Percentiles rank a stretch among this genome's conserved stretches.
These are phyloP conservation scores for Arthrocladium fulminans DNA, from an alignment of 2,329 filamentous ascomycete genomes.

Conservation along the genomic window DNA sequence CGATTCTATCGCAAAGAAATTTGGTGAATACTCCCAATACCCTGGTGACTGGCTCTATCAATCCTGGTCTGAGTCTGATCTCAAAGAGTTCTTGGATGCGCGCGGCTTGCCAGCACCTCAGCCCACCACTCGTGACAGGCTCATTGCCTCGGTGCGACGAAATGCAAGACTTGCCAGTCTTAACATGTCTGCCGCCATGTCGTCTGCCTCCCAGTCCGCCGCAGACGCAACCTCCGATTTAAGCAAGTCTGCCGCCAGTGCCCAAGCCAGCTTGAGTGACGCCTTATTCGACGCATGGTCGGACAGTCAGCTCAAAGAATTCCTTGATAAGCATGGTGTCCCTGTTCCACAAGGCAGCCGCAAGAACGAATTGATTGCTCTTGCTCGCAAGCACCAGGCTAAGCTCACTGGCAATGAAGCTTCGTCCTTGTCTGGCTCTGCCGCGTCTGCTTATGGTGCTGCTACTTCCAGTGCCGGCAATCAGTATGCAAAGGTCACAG, in stretches of 20 bases:
- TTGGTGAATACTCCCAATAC: slow-evolving; percentile 71
- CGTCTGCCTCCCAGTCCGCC: slow-evolving; percentile 49
- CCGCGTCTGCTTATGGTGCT: slow-evolving; percentile 36
- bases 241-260: slow-evolving; percentile 56
- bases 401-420: slow-evolving; percentile 55
- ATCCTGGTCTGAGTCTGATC: slow-evolving; percentile 82
- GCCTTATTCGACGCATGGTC: slow-evolving; percentile 83
- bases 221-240: slow-evolving; percentile 47
- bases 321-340: slow-evolving; percentile 83
- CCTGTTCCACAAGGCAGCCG: slow-evolving; percentile 86
- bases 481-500: slow-evolving; percentile 65
- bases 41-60: slow-evolving; percentile 92
- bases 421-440: slow-evolving; percentile 43
- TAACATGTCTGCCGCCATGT: slow-evolving; percentile 53
- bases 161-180: slow-evolving; percentile 75
- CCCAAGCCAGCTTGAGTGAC: slow-evolving; percentile 69
- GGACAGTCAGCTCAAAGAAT: slow-evolving; percentile 82
- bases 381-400: slow-evolving; percentile 79
- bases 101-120: slow-evolving; percentile 74
- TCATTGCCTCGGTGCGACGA: slow-evolving; percentile 81
- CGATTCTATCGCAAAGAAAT: slow-evolving; percentile 63
- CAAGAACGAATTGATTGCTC: slow-evolving; percentile 77
- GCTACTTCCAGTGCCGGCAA: slow-evolving; percentile 69
- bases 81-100: slow-evolving; percentile 88
- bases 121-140: slow-evolving; percentile 71